Base-by-base conservation (phyloP, 1,139 yeast genomes). In the Scheffersomyces parashehatae region DNA sequence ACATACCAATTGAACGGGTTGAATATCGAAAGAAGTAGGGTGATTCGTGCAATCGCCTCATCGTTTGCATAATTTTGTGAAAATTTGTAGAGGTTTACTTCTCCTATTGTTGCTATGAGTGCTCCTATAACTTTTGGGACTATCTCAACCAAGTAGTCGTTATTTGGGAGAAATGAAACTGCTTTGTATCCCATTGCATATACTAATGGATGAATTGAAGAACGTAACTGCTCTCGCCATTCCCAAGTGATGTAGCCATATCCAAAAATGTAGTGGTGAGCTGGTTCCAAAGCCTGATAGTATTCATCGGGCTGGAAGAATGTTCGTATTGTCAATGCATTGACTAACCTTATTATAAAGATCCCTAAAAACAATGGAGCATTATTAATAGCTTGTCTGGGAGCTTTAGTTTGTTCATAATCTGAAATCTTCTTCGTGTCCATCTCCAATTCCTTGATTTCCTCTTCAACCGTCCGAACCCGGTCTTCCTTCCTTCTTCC, bases 271-370 rank as follows among this genome's bases (percentile, higher is more conserved):
- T 75, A 67, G 9, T 59, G 49, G 62, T 91, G 96, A 0, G 99
- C 99, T 0, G 97, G 97, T 58, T 95, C 99, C 37, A 95, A 68
- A 0, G 93, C 75, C 64, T 95, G 99, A 81, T 85, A 95, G 67
- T 76, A 95, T 63, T 95, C 99, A 63, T 95, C 99, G 0, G 99
- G 95, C 62, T 95, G 99, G 67, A 93, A 93, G 59, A 82, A 95
- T 0, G 98, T 89, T 45, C 62, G 63, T 5, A 81, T 77, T 0
- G 82, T 62, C 24, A 88, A 60, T 0, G 95, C 78, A 62, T 90
- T 90, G 54, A 81, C 31, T 4, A 85, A 50, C 35, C 97, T 66
- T 31, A 64, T 12, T 5, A 39, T 42, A 14, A 62, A 52, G 42
- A 36, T 15, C 33, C 4, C 32, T n/a, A 5, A 26, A 33, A 34